Base-by-base conservation (phyloP, 2,329 filamentous ascomycete genomes). In the Microsporum ferrugineum region DNA sequence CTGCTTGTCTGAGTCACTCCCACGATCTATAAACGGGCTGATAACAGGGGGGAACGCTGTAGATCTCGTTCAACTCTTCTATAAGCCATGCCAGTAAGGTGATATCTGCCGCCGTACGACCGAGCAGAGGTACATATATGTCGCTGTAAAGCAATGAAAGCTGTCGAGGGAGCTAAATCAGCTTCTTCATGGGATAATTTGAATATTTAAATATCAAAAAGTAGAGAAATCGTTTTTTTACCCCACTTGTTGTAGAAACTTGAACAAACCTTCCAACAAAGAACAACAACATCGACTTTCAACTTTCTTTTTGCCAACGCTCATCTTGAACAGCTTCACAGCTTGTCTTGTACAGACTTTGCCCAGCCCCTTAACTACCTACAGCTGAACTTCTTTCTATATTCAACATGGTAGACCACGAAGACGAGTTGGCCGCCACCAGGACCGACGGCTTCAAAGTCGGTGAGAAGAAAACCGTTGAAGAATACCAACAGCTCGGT, bases 361-460 rank as follows among this genome's bases (percentile, higher is more conserved):
- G 33, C n/a, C 33, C 17, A 27, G n/a, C 17, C 45, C 10, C 5
- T 36, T 36, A 36, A 8, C 31, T 56, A 17, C 29, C 27, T 31
- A 23, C 53, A 36, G 39, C n/a, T 5, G 14, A 36, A 17, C 38
- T 39, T 23, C 57, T 12, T 14, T 45, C 36, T 29, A 51, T 58
- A 65, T 60, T 55, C 75, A 80, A 69, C 69, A 89, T 89, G 87
- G 80, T 85, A 67, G 82, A 84, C 69, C 80, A 86, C 66, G 83
- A 89, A 10, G 90, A 96, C 64, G 92, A 97, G 71, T 84, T 92
- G 68, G 81, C 88, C 76, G 87, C 90, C 66, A 88, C 94, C 79
- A 83, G 87, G 79, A 96, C 91, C 67, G 87, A 91, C 78, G 92
- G 92, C 74, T 97, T 96, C 87, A 96, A 95, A 85, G 88, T 96